Evolutionary conservation across 306 rosid genomes (phyloP).

Genomic region (Gillenia trifoliata): DNA sequence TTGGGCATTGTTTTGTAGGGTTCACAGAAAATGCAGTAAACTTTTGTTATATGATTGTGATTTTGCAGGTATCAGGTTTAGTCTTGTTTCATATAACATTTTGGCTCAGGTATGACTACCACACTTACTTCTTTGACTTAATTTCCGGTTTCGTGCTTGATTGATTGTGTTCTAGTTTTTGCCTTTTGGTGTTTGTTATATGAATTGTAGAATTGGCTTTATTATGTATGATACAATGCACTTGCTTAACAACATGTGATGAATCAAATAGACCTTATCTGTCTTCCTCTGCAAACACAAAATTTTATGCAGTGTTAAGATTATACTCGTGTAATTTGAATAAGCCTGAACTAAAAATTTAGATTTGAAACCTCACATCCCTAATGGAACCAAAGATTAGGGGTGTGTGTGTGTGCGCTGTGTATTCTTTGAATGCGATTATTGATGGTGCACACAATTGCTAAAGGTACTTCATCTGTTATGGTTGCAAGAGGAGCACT

Average conservation of each 20-base stretch:
- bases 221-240: too few relatives aligned
- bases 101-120: slow-evolving; percentile 67
- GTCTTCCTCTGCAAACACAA: not conserved
- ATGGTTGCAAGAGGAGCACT: slow-evolving; percentile 97
- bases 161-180: not conserved
- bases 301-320: not conserved
- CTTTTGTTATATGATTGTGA: slow-evolving; percentile 2
- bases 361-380: not conserved
- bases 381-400: not conserved
- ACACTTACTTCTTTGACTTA: not conserved
- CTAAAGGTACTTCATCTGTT: slow-evolving; percentile 68
- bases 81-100: slow-evolving; percentile 76
- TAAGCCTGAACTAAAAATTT: too few relatives aligned
- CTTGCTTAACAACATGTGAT: too few relatives aligned
- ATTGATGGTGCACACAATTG: not conserved
- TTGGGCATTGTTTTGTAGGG: not conserved
- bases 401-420: not conserved
- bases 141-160: not conserved
- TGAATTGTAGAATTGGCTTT: too few relatives aligned
- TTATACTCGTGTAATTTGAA: not conserved
- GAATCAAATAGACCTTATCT: too few relatives aligned
- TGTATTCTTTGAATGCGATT: not conserved
- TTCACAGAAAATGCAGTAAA: not conserved
- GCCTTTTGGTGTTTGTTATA: not conserved
- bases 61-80: slow-evolving; percentile 62